Conservation (phyloP, 257 asterid genomes). For the Solanum sparsipilum region DNA sequence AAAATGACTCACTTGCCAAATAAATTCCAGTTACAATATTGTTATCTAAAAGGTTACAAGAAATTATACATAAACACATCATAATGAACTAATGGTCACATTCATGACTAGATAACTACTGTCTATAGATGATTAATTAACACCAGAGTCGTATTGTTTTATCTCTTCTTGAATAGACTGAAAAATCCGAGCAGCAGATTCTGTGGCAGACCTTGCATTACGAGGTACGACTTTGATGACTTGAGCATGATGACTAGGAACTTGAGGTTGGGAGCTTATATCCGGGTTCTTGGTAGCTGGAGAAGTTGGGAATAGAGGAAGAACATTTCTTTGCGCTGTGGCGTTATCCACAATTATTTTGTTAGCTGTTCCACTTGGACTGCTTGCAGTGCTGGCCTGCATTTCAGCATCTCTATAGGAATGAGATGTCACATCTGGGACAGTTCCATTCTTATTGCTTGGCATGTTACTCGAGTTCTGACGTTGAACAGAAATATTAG, state of each 20-base stretch:
- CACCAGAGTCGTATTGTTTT: conserved; percentile 32
- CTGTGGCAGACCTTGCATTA: conserved; percentile 58
- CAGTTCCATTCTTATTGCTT: conserved; percentile 11
- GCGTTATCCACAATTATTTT: neutral
- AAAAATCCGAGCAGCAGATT: conserved; percentile 75
- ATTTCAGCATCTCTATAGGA: conserved; percentile 30
- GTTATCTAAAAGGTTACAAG: neutral
- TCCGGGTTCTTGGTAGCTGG: conserved; percentile 11
- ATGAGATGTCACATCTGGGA: neutral
- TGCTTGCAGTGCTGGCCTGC: conserved; percentile 54
- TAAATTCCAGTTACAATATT: too few species aligned
- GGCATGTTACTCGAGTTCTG: conserved; percentile 14
- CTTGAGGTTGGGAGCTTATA: neutral
- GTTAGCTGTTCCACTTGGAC: conserved; percentile 29
- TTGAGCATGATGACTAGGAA: conserved; percentile 10
- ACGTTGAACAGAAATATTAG: conserved; percentile 6
- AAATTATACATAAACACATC: neutral
- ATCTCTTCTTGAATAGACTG: conserved; percentile 78
- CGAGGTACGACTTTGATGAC: conserved; percentile 78
- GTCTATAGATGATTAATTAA: neutral
- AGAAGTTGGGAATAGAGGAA: conserved; percentile 42
- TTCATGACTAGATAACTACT: neutral
- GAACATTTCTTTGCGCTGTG: conserved; percentile 25
- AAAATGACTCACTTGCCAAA: neutral
- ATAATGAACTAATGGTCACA: neutral